phyloP scores from a whole-genome alignment of 495 filamentous ascomycete genomes.

The Cenococcum geophilum region DNA sequence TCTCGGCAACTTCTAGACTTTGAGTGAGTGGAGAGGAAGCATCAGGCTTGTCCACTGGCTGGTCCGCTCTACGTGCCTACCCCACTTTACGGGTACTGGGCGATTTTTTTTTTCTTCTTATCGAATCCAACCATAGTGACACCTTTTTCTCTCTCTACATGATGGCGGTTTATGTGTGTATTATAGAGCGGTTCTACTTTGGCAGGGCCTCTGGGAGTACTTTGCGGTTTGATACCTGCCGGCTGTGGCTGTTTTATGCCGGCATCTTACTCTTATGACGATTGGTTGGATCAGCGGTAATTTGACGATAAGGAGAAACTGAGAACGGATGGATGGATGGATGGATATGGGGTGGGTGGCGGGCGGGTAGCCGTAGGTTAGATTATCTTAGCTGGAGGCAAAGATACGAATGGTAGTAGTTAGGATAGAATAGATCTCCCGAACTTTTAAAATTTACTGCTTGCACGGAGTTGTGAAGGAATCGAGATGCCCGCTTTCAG shows the following conservation, averaged over 20 bases:
- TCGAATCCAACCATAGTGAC: background rate
- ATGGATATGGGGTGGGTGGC: background rate
- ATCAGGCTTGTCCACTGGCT: constrained; percentile 10
- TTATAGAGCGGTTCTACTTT: constrained; percentile 4
- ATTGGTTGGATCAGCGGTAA: background rate
- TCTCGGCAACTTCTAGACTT: background rate
- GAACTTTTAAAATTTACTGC: background rate
- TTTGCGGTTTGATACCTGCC: background rate
- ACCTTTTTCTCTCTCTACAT: constrained; percentile 2
- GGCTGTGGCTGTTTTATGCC: background rate
- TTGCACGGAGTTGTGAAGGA: too few species aligned
- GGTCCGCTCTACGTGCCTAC: constrained; percentile 17
- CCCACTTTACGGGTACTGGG: constrained; percentile 20
- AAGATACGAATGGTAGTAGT: background rate
- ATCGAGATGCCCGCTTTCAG: too few species aligned
- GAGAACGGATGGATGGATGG: background rate
- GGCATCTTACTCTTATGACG: background rate
- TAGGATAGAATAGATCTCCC: background rate
- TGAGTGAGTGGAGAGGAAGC: background rate
- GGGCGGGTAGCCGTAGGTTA: background rate
- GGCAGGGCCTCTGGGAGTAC: background rate
- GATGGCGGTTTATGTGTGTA: background rate
- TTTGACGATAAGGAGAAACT: background rate
- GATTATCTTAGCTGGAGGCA: background rate
- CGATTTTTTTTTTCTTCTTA: background rate